Percentiles rank a stretch among this genome's conserved stretches.
Conservation (phyloP, 176 grass and related monocot genomes). For the Oryza officinalis region DNA sequence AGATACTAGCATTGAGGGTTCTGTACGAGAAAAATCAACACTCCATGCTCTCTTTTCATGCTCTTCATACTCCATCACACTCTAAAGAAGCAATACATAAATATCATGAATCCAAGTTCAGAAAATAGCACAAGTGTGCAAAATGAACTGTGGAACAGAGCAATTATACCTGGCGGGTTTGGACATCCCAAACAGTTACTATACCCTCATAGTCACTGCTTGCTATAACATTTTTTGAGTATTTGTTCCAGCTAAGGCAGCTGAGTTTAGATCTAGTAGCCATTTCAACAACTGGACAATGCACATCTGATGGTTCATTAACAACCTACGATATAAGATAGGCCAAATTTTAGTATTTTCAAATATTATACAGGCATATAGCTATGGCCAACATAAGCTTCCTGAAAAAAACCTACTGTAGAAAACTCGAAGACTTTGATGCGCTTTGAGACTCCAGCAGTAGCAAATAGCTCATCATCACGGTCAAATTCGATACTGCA, state of each 20-base stretch:
- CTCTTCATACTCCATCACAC: slow-evolving; percentile 99
- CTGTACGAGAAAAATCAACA: slow-evolving; percentile 97
- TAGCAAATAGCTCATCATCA: slow-evolving; percentile 97
- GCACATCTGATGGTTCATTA: slow-evolving; percentile 86
- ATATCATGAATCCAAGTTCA: slow-evolving; percentile 19
- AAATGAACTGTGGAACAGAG: slow-evolving; percentile 17
- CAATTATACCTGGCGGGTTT: slow-evolving; percentile 74
- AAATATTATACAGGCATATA: slow-evolving; percentile 2
- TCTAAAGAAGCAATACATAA: slow-evolving; percentile 53
- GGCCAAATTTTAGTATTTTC: slow-evolving; percentile 10
- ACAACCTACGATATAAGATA: slow-evolving; percentile 64
- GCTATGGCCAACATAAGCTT: not conserved
- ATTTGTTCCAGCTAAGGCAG: slow-evolving; percentile 99
- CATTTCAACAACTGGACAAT: slow-evolving; percentile 98
- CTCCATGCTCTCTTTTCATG: slow-evolving; percentile 99
- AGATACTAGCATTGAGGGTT: slow-evolving; percentile 91
- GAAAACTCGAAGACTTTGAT: slow-evolving; percentile 99
- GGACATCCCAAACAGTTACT: slow-evolving; percentile 99
- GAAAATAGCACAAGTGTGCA: slow-evolving; percentile 20
- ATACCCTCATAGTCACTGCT: slow-evolving; percentile 99
- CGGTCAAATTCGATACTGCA: slow-evolving; percentile 98
- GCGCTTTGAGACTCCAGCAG: slow-evolving; percentile 96
- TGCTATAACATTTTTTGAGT: slow-evolving; percentile 99
- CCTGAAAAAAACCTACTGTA: slow-evolving; percentile 54
- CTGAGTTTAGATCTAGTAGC: slow-evolving; percentile 94